These are phyloP conservation scores for Teratosphaeria gauchensis DNA, from an alignment of 2,329 filamentous ascomycete species.

Conservation along the genomic window DNA sequence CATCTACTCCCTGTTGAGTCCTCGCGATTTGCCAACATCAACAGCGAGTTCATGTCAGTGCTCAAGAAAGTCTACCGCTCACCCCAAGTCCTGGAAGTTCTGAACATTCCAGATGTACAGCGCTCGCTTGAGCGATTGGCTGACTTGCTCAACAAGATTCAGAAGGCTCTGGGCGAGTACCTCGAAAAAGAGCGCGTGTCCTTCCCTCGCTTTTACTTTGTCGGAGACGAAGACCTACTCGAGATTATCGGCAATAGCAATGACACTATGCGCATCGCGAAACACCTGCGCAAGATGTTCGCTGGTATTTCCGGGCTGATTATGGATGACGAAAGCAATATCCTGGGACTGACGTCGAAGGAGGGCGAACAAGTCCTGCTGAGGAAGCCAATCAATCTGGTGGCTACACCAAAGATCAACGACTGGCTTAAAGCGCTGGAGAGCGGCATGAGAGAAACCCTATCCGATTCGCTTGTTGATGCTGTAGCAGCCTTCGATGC, in stretches of 20 bases:
- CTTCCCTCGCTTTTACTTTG: constrained; percentile 98
- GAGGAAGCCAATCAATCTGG: constrained; percentile 82
- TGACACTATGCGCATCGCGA: constrained; percentile 88
- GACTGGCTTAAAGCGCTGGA: constrained; percentile 96
- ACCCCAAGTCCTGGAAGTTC: constrained; percentile 87
- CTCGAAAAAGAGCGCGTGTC: constrained; percentile 94
- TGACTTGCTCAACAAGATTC: constrained; percentile 97
- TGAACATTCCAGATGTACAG: constrained; percentile 91
- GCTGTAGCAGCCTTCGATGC: constrained; percentile 72
- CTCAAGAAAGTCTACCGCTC: constrained; percentile 99
- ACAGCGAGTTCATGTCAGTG: constrained; percentile 95
- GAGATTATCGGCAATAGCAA: constrained; percentile 99
- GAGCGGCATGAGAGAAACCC: constrained; percentile 82
- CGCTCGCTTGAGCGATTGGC: constrained; percentile 91
- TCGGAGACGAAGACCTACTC: constrained; percentile 93
- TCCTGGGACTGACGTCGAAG: constrained; percentile 88
- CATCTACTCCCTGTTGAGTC: constrained; percentile 94
- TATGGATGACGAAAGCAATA: constrained; percentile 83
- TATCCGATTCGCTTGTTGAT: constrained; percentile 82
- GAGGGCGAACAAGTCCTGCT: constrained; percentile 83
- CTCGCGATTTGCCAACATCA: constrained; percentile 96
- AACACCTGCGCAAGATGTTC: constrained; percentile 99
- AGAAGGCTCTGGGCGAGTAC: constrained; percentile 97
- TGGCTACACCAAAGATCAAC: constrained; percentile 94
- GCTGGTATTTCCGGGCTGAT: constrained; percentile 83